Conservation (phyloP, 108 stramenopile genomes). For the Discostella stelligeroides region DNA sequence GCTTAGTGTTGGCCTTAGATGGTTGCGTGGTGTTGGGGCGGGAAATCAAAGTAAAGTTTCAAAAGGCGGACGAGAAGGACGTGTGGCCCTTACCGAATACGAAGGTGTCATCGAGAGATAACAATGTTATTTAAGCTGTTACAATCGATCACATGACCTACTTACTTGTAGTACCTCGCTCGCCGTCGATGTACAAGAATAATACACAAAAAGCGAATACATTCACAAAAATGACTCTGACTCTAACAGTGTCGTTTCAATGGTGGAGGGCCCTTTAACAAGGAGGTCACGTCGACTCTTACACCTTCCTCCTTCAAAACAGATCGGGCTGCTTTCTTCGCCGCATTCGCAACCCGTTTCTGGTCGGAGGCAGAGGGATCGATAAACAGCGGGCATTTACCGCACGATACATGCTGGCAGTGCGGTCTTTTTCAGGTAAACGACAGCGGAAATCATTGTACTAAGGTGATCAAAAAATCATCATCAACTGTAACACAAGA, state of each 20-base stretch:
- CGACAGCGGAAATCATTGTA: neutral
- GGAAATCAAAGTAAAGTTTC: conserved; percentile 88
- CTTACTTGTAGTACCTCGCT: too few species aligned
- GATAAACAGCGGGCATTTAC: conserved; percentile 72
- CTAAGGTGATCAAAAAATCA: too few species aligned
- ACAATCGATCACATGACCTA: too few species aligned
- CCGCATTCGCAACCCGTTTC: conserved; percentile 76
- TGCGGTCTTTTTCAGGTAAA: conserved; percentile 48
- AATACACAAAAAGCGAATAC: too few species aligned
- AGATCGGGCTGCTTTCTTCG: conserved; percentile 62
- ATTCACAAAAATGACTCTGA: too few species aligned
- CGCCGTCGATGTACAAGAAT: too few species aligned
- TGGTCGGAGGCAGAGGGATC: conserved; percentile 70
- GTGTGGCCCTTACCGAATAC: conserved; percentile 68
- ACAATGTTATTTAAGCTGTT: too few species aligned
- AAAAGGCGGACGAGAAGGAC: conserved; percentile 82
- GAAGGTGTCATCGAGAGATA: conserved; percentile 5
- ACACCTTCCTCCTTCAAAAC: conserved; percentile 24
- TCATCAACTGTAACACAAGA: too few species aligned
- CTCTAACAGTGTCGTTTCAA: too few species aligned
- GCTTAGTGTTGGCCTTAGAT: conserved; percentile 68
- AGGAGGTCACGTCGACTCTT: conserved; percentile 32
- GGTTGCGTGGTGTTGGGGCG: conserved; percentile 81
- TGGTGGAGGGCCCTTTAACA: conserved; percentile 31
- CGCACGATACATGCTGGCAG: conserved; percentile 76